phyloP scores from a whole-genome alignment of 306 rosid genomes.

The Luffa acutangula region DNA sequence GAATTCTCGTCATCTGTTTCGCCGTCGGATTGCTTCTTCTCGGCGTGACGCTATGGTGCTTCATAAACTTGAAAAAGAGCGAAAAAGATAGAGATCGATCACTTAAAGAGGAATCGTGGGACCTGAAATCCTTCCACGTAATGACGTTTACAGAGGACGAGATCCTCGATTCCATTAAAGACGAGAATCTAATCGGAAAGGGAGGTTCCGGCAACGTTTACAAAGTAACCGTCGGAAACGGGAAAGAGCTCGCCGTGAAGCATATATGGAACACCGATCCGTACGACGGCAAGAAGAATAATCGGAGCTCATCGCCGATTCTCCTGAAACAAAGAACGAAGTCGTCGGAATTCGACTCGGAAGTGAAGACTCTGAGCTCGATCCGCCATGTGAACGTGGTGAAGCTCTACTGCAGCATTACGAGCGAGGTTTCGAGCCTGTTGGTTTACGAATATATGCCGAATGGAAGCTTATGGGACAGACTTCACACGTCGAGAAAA shows the following conservation, averaged over 20 bases:
- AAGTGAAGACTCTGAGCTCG: constrained; percentile 72
- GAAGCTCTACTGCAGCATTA: constrained; percentile 79
- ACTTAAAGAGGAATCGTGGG: constrained; percentile 75
- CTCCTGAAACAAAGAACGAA: constrained; percentile 23
- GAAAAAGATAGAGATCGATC: constrained; percentile 38
- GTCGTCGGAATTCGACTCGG: constrained; percentile 66
- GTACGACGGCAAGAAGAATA: constrained; percentile 14
- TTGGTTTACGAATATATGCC: constrained; percentile 83
- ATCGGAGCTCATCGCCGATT: constrained; percentile 44
- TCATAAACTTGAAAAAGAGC: constrained; percentile 24
- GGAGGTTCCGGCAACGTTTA: constrained; percentile 95
- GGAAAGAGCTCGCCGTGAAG: constrained; percentile 76
- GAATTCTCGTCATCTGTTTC: constrained; percentile 43
- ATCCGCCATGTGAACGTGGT: constrained; percentile 92
- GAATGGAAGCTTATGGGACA: constrained; percentile 87
- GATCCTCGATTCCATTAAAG: constrained; percentile 71
- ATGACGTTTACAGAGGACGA: constrained; percentile 65
- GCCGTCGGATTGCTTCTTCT: constrained; percentile 21
- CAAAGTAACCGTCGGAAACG: constrained; percentile 46
- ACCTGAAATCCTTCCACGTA: constrained; percentile 76
- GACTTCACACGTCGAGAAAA: constrained; percentile 50
- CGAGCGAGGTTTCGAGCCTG: constrained; percentile 79
- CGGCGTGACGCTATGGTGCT: constrained; percentile 19
- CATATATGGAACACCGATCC: constrained; percentile 68
- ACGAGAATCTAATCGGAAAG: constrained; percentile 74